A percentile compares a stretch with the other conserved stretches of the same genome.
phyloP scores from a whole-genome alignment of 805 yeast genomes.

The Starmerella vitae region DNA sequence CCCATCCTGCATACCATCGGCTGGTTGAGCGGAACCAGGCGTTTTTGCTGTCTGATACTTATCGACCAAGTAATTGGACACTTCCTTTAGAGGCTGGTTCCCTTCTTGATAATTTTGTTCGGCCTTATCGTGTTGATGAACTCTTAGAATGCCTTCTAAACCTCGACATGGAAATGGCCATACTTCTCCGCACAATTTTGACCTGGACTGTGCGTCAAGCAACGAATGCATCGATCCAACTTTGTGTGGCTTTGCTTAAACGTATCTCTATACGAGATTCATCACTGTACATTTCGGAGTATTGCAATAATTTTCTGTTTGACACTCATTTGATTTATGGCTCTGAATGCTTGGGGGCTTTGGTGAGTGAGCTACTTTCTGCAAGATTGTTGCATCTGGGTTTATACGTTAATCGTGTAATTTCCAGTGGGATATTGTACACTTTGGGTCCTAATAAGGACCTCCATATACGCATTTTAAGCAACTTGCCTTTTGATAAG shows the following conservation, averaged over 20 bases:
- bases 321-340: conserved; percentile 11
- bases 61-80: conserved; percentile 13
- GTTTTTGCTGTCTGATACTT: conserved; percentile 12
- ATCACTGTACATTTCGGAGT: conserved; percentile 13
- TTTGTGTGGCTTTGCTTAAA: conserved; percentile 15
- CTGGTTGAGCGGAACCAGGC: conserved; percentile 16
- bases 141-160: conserved; percentile 9
- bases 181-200: conserved; percentile 12
- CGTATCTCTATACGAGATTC: conserved; percentile 12
- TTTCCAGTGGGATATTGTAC: conserved; percentile 76
- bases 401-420: conserved; percentile 62
- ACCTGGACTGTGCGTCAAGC: conserved; percentile 13
- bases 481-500: conserved; percentile 23
- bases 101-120: conserved; percentile 24
- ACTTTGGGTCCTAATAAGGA: conserved; percentile 31
- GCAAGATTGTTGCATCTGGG: conserved; percentile 42
- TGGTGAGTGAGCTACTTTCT: conserved; percentile 39
- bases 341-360: conserved; percentile 21
- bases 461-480: conserved; percentile 39
- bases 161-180: conserved; percentile 2
- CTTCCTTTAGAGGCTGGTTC: conserved; percentile 8
- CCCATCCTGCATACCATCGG: conserved; percentile 7
- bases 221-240: conserved; percentile 8
- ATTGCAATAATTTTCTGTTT: conserved; percentile 16
- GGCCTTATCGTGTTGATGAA: conserved; percentile 19